phyloP scores from a whole-genome alignment of 495 filamentous ascomycete species.

The Penicillium odoratum region DNA sequence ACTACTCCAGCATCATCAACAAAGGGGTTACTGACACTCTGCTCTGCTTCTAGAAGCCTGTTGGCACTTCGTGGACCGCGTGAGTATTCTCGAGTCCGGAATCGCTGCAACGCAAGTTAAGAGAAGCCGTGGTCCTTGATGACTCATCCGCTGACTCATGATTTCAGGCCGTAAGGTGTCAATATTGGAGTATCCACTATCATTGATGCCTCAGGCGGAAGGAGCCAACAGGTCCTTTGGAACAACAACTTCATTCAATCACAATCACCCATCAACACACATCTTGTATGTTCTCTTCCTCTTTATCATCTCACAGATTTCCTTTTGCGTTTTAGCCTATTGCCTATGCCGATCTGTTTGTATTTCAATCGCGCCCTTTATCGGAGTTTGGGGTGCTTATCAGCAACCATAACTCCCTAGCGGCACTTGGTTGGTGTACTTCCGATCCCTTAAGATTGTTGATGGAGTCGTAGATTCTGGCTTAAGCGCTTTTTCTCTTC shows the following conservation, averaged over 20 bases:
- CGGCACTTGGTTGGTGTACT: background rate
- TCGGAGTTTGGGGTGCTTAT: too few species aligned
- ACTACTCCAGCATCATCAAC: slow-evolving; percentile 12
- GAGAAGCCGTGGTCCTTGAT: slow-evolving; percentile 34
- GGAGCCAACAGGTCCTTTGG: background rate
- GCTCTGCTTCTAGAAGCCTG: slow-evolving; percentile 33
- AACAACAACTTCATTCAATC: background rate
- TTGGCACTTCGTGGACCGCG: slow-evolving; percentile 50
- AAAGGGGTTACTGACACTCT: slow-evolving; percentile 28
- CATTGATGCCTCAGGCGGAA: background rate
- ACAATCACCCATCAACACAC: background rate
- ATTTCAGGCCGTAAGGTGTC: background rate
- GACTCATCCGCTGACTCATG: slow-evolving; percentile 16
- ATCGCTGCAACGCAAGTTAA: slow-evolving; percentile 39
- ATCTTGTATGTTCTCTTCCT: background rate
- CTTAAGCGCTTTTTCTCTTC: too few species aligned
- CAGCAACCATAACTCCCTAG: background rate
- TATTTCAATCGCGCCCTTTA: too few species aligned
- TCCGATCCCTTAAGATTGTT: background rate
- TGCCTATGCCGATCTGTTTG: too few species aligned
- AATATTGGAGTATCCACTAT: background rate
- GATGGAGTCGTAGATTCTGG: background rate
- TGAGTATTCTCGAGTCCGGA: slow-evolving; percentile 53
- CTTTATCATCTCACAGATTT: background rate
- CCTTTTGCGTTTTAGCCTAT: too few species aligned